phyloP scores from a whole-genome alignment of 2,329 filamentous ascomycete species.

The Colletotrichum sp. region DNA sequence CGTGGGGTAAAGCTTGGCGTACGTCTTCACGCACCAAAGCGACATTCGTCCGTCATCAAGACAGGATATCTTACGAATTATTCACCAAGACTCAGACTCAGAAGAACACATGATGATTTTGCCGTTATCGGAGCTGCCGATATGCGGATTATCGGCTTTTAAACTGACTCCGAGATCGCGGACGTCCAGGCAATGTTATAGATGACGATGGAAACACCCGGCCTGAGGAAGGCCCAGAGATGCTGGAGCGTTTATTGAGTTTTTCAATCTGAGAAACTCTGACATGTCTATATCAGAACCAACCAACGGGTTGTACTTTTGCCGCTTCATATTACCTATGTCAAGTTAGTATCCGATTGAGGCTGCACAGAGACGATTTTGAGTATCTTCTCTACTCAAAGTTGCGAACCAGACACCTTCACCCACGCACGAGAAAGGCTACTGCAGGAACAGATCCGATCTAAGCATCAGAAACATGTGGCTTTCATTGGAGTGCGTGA shows the following conservation, averaged over 20 bases:
- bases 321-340: background rate
- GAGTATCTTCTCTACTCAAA: background rate
- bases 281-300: background rate
- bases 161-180: background rate
- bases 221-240: too few species aligned
- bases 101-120: accelerated
- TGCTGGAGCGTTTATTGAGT: accelerated
- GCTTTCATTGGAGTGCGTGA: accelerated
- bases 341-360: accelerated
- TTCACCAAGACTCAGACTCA: accelerated
- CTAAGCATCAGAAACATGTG: background rate
- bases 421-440: background rate
- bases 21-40: background rate
- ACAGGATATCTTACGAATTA: accelerated
- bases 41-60: background rate
- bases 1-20: constrained; percentile 11
- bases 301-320: too few species aligned
- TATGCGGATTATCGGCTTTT: background rate
- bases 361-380: background rate
- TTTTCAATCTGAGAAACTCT: too few species aligned
- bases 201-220: accelerated
- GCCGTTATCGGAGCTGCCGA: background rate
- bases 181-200: background rate
- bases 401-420: background rate
- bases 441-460: background rate